phyloP scores from a whole-genome alignment of 1,139 yeast species.

The Pichia inconspicua region DNA sequence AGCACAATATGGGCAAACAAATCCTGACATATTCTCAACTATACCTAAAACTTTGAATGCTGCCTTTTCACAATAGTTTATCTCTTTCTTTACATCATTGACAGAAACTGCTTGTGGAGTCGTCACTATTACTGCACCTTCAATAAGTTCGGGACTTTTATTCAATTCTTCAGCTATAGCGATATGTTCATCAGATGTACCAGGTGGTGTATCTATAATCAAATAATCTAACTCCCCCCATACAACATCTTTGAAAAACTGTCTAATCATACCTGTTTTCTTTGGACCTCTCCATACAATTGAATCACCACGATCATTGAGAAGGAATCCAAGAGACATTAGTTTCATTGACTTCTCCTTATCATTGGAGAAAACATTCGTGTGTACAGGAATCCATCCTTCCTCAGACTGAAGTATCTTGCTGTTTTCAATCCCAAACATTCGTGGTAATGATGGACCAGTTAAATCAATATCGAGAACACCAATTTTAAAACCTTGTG shows the following conservation, averaged over 20 bases:
- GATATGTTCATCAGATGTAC: slow-evolving; percentile 96
- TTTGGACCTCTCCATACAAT: slow-evolving; percentile 99
- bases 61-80: slow-evolving; percentile 86
- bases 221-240: slow-evolving; percentile 86
- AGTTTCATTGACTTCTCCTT: slow-evolving; percentile 31
- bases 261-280: slow-evolving; percentile 95
- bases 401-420: slow-evolving; percentile 83
- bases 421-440: slow-evolving; percentile 81
- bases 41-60: slow-evolving; percentile 74
- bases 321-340: slow-evolving; percentile 86
- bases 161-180: slow-evolving; percentile 89
- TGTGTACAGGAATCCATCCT: slow-evolving; percentile 78
- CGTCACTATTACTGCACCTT: slow-evolving; percentile 91
- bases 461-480: slow-evolving; percentile 92
- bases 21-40: slow-evolving; percentile 96
- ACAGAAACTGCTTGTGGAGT: slow-evolving; percentile 94
- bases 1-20: slow-evolving; percentile 87
- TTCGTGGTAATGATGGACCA: slow-evolving; percentile 93
- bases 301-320: slow-evolving; percentile 77
- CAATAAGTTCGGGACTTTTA: slow-evolving; percentile 57
- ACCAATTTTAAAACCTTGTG: slow-evolving; percentile 73
- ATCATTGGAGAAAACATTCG: slow-evolving; percentile 11
- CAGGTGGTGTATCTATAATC: slow-evolving; percentile 96
- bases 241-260: slow-evolving; percentile 79
- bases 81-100: slow-evolving; percentile 88